These are phyloP conservation scores for Penstemon davidsonii DNA, from an alignment of 257 asterid genomes.

Conservation along the genomic window DNA sequence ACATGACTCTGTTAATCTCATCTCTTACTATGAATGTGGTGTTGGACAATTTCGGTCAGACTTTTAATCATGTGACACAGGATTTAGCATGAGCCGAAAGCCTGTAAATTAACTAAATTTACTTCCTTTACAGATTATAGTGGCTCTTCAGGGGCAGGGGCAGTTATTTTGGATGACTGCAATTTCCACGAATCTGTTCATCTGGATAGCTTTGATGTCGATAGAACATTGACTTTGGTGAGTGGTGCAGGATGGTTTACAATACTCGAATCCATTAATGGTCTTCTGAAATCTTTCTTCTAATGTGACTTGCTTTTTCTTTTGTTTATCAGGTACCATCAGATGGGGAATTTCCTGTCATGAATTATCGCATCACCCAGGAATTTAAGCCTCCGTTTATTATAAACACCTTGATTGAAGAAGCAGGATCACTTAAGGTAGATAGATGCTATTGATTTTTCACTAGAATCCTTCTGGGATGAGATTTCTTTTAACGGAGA, in stretches of 20 bases:
- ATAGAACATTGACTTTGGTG: slow-evolving; percentile 88
- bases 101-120: slow-evolving; percentile 13
- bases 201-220: slow-evolving; percentile 92
- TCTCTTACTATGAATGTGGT: slow-evolving; percentile 10
- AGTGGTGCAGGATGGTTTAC: slow-evolving; percentile 30
- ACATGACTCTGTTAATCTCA: background rate
- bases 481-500: slow-evolving; percentile 18
- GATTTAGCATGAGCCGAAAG: slow-evolving; percentile 26
- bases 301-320: slow-evolving; percentile 20
- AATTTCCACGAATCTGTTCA: slow-evolving; percentile 99
- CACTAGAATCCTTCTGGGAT: slow-evolving; percentile 11
- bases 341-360: slow-evolving; percentile 99
- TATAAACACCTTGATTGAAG: slow-evolving; percentile 85
- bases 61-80: slow-evolving; percentile 12
- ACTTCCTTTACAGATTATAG: slow-evolving; percentile 59
- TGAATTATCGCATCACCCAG: slow-evolving; percentile 98
- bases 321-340: slow-evolving; percentile 75
- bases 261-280: slow-evolving; percentile 22
- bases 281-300: slow-evolving; percentile 17
- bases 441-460: slow-evolving; percentile 28
- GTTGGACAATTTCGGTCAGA: slow-evolving; percentile 5
- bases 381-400: slow-evolving; percentile 99
- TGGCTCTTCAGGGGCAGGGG: slow-evolving; percentile 87
- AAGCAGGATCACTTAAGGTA: slow-evolving; percentile 92
- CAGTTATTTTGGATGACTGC: slow-evolving; percentile 95